Evolutionary conservation across 331 rosid genomes (phyloP).

Genomic region (Phaseolus coccineus): DNA sequence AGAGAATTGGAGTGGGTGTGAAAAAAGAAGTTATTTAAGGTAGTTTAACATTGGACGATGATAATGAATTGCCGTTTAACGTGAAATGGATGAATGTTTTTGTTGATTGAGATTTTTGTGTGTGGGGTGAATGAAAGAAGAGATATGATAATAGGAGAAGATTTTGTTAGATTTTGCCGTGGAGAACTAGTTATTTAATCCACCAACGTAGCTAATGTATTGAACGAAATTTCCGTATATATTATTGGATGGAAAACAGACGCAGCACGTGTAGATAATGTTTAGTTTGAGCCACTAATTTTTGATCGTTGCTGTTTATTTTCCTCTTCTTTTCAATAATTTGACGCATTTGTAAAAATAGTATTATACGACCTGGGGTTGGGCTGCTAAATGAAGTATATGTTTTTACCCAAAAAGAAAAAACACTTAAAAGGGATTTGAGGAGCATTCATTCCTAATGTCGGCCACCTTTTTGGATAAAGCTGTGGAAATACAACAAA

Average conservation of each 20-base stretch:
- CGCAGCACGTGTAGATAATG: conserved; percentile 28
- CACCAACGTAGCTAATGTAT: background rate
- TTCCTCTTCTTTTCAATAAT: background rate
- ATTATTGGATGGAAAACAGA: conserved; percentile 45
- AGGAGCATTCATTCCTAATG: conserved; percentile 62
- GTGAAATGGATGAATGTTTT: too few relatives aligned
- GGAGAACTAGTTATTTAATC: conserved; percentile 8
- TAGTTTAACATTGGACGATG: too few relatives aligned
- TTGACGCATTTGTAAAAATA: background rate
- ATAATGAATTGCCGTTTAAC: too few relatives aligned
- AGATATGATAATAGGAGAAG: conserved; percentile 17
- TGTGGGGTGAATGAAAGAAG: conserved; percentile 17
- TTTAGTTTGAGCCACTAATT: conserved; percentile 42
- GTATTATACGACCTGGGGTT: background rate
- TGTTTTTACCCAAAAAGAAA: conserved; percentile 36
- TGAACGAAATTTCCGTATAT: conserved; percentile 21
- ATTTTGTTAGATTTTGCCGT: conserved; percentile 46
- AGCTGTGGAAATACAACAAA: conserved; percentile 32
- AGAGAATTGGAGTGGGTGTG: too few relatives aligned
- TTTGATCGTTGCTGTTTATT: conserved; percentile 7
- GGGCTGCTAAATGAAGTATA: conserved; percentile 37
- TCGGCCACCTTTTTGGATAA: conserved; percentile 49
- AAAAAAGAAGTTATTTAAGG: too few relatives aligned
- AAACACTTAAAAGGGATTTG: background rate
- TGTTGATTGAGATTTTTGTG: background rate